Evolutionary conservation across 371 early-diverging fungal species (phyloP), one percentile per base, ranked within the genome.

Genomic region (Encephalitozoon hellem): DNA sequence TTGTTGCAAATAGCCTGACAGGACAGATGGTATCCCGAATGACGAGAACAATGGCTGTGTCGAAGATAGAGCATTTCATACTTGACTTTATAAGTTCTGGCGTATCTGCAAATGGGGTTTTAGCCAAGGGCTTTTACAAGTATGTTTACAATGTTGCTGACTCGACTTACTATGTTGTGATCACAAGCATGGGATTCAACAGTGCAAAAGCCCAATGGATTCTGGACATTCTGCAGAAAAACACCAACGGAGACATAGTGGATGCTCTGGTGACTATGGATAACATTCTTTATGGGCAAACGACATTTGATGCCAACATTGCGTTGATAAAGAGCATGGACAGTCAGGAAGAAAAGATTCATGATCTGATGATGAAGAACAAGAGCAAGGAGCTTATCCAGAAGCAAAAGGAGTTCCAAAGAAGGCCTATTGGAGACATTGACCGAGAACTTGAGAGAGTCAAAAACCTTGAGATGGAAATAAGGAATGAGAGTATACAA

Each of bases 331-430:
- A 76, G 45, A 49, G 21, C 21, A 77, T 82, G 77, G 83, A 83
- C n/a, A 77, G 76, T 42, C 81, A 80, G 52, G 81, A 83, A 54
- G 83, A 83, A 67, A 69, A 74, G 45, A 76, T 83, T 21, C 69
- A 80, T 41, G 71, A 83, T 5, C 66, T 80, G 76, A 81, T 83
- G 81, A 69, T 77, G 67, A 72, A 71, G 34, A 80, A 79, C 41
- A 75, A 80, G 66, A 52, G 53, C 55, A 34, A 25, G 38, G 81
- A 80, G 59, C 64, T 71, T 18, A 49, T 52, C 4, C 67, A 74
- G 41, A 77, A 72, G 53, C 66, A 75, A 26, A 78, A 73, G 53
- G 72, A 72, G 42, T 23, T 67, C n/a, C 42, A 72, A 45, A 64
- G 32, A 23, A 67, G 70, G 41, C n/a, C 28, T 1, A 15, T 69